Evolutionary conservation across 805 yeast species (phyloP).

Genomic region (Cyberlindnera mississippiensis): DNA sequence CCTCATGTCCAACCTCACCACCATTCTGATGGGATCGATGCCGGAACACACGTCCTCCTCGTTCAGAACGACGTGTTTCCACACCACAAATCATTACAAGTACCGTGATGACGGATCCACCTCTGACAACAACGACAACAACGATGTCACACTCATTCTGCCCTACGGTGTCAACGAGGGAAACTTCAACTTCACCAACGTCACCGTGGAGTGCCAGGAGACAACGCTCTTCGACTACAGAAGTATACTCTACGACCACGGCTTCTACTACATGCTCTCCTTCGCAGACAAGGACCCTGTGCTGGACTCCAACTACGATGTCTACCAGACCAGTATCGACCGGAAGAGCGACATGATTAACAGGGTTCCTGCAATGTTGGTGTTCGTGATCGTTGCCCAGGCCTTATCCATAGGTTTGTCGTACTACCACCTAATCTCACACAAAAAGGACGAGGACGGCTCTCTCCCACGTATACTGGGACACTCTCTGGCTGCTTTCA

Average conservation of each 20-base stretch:
- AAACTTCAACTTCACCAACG: conserved; percentile 11
- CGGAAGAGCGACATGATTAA: conserved; percentile 18
- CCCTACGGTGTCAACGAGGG: conserved; percentile 7
- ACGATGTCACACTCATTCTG: conserved; percentile 1
- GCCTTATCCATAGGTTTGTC: conserved; percentile 29
- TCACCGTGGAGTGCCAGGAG: conserved; percentile 7
- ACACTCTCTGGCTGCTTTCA: conserved; percentile 35
- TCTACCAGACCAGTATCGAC: conserved; percentile 25
- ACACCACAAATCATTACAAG: conserved; percentile 8
- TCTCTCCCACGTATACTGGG: conserved; percentile 21
- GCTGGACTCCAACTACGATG: conserved; percentile 26
- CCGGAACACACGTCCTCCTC: conserved; percentile 10
- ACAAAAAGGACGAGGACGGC: not conserved
- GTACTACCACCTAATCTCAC: conserved; percentile 26
- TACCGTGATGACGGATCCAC: conserved; percentile 1
- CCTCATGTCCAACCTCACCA: conserved; percentile 13
- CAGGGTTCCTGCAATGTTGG: conserved; percentile 30
- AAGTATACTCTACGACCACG: conserved; percentile 10
- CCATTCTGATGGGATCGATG: conserved; percentile 10
- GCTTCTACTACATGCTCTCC: conserved; percentile 24
- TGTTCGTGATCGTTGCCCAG: conserved; percentile 31
- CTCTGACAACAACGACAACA: not conserved
- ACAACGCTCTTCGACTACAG: conserved; percentile 15
- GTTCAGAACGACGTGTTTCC: conserved; percentile 11
- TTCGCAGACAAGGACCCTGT: conserved; percentile 46